Evolutionary conservation across 2,329 filamentous ascomycete genomes (phyloP).

Genomic region (Esteya vermicola): DNA sequence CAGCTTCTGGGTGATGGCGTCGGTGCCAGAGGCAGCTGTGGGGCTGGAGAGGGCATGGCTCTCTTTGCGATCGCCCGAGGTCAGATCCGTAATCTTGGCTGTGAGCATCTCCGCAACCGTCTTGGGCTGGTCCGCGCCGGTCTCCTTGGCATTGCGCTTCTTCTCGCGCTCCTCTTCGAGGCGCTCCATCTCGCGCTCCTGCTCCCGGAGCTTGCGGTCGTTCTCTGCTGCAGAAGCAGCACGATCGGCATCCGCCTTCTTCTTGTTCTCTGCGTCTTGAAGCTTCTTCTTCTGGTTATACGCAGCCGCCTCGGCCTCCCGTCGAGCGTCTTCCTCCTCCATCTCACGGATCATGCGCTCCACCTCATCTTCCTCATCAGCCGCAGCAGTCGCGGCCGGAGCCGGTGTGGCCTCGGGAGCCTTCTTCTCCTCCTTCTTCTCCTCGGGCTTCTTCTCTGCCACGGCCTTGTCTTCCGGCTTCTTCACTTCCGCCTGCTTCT

Average conservation of each 20-base stretch:
- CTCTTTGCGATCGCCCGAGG: constrained; percentile 29
- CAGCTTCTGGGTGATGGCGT: constrained; percentile 34
- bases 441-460: constrained; percentile 19
- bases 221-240: constrained; percentile 8
- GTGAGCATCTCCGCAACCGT: constrained; percentile 38
- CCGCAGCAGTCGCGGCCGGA: background rate
- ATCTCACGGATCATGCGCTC: constrained; percentile 14
- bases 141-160: constrained; percentile 35
- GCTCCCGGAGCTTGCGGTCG: constrained; percentile 49
- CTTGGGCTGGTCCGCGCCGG: constrained; percentile 23
- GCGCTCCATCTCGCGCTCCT: constrained; percentile 58
- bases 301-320: constrained; percentile 9
- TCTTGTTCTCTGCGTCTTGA: constrained; percentile 6
- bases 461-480: background rate
- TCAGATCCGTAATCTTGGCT: constrained; percentile 22
- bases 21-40: constrained; percentile 19
- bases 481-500: background rate
- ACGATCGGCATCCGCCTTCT: constrained; percentile 8
- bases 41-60: too few species aligned
- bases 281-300: constrained; percentile 10
- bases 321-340: constrained; percentile 11
- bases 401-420: background rate
- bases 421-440: too few species aligned
- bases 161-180: constrained; percentile 57
- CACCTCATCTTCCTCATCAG: constrained; percentile 23